A percentile compares a stretch with the other conserved stretches of the same genome.
Evolutionary conservation across 108 stramenopile genomes (phyloP).

Genomic region (Skeletonema menzelii): DNA sequence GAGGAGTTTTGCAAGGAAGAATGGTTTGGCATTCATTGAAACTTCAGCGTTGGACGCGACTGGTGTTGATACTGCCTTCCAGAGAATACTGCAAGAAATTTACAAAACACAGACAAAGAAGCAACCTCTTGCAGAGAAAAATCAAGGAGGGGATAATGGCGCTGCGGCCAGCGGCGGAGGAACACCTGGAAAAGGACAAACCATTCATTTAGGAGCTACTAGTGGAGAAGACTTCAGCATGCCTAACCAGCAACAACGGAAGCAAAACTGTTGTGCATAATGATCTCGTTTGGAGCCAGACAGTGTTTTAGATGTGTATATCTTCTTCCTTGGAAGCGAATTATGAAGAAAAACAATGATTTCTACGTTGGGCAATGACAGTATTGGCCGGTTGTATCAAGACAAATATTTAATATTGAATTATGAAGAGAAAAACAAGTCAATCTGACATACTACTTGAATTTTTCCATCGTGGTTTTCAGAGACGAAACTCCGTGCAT

Average conservation of each 20-base stretch:
- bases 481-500: not conserved
- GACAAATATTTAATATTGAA: not conserved
- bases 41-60: conserved; percentile 96
- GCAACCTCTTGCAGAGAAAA: conserved; percentile 33
- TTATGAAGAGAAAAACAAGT: not conserved
- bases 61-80: conserved; percentile 97
- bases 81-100: conserved; percentile 89
- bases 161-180: conserved; percentile 11
- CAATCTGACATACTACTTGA: not conserved
- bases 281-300: not conserved
- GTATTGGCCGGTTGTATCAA: not conserved
- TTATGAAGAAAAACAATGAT: not conserved
- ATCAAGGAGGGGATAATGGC: conserved; percentile 18
- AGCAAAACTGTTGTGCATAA: not conserved
- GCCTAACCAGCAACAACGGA: not conserved
- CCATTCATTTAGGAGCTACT: not conserved
- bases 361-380: not conserved
- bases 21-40: conserved; percentile 90
- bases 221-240: conserved; percentile 3
- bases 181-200: not conserved
- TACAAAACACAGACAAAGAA: conserved; percentile 67
- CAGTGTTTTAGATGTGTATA: not conserved
- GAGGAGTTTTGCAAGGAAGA: conserved; percentile 57
- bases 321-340: not conserved
- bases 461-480: not conserved